Conservation (phyloP, 768 basidiomycete species). For the Termitomyces bulborhizus region DNA sequence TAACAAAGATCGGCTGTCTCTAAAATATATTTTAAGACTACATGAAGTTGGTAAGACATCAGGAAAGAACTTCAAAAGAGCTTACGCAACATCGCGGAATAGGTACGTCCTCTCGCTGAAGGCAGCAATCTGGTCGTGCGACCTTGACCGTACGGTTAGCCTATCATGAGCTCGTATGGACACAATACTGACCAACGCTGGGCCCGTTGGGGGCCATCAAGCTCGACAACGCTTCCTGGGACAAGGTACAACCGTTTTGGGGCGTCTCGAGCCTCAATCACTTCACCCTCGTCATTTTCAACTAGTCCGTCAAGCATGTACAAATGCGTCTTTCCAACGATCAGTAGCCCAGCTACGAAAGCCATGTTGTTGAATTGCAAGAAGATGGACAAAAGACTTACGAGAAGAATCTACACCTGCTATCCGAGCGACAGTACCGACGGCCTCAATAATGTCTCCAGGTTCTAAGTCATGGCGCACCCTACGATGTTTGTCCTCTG, state of each 20-base stretch:
- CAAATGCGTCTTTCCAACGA: constrained; percentile 77
- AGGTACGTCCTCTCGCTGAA: constrained; percentile 81
- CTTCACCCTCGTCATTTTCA: constrained; percentile 80
- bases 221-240: constrained; percentile 76
- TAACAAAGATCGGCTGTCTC: constrained; percentile 83
- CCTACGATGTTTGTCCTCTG: constrained; percentile 84
- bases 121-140: constrained; percentile 70
- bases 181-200: constrained; percentile 62
- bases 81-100: constrained; percentile 89
- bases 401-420: constrained; percentile 91
- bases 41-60: background rate
- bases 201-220: constrained; percentile 75
- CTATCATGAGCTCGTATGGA: background rate
- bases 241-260: constrained; percentile 77
- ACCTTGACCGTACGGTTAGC: constrained; percentile 37
- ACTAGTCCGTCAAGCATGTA: constrained; percentile 91
- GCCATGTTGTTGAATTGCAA: background rate
- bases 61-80: constrained; percentile 4
- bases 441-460: constrained; percentile 85
- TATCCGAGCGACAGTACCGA: constrained; percentile 81
- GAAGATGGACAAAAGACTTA: constrained; percentile 30
- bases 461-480: constrained; percentile 84
- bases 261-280: constrained; percentile 84
- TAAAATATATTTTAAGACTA: constrained; percentile 90
- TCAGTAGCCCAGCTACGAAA: constrained; percentile 71